Base-by-base conservation (phyloP, 1,284 basidiomycete genomes). In the Gymnopus androsaceus region DNA sequence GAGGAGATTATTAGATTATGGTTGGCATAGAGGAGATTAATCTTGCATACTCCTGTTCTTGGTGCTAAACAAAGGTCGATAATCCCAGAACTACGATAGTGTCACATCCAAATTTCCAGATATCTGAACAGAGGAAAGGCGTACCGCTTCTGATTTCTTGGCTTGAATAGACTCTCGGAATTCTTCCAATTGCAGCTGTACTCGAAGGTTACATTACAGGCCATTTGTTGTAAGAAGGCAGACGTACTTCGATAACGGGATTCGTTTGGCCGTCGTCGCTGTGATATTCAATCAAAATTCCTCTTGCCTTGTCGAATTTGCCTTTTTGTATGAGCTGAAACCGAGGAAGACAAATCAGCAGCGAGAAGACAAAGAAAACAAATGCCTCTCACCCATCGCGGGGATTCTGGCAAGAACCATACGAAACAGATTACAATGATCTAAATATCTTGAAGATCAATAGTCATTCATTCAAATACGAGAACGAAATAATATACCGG, bases 241-340 rank as follows among this genome's bases (percentile, higher is more conserved):
- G 15, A 46, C 54, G 7, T 46, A 60, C 65, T 61, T 68, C 66
- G 33, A 68, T 67, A 34, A 68, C 57, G 0, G 65, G 56, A 54
- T 68, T 68, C 34, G 46, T 53, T 58, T 67, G 31, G n/a, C 66
- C 66, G 56, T 68, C 62, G 34, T 61, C 61, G 33, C 63, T 64
- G 54, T 68, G 67, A 51, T 67, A 66, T 52, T 65, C 56, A 44
- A 64, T 62, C 23, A 68, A 52, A 21, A 67, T 63, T 21, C 61
- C 61, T 41, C 60, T 57, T 9, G 67, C 67, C 47, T 68, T 59
- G 8, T 68, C 63, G 28, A 55, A 42, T 40, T 62, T 59, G 23
- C 66, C 62, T 40, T 59, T 57, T 28, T 61, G 54, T 38, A 63
- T 36, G 41, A 67, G 42, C 46, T 48, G 21, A 27, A 14, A 61